These are phyloP conservation scores for Coelastrella sp. DNA, from an alignment of 139 green algal genomes.

Conservation along the genomic window DNA sequence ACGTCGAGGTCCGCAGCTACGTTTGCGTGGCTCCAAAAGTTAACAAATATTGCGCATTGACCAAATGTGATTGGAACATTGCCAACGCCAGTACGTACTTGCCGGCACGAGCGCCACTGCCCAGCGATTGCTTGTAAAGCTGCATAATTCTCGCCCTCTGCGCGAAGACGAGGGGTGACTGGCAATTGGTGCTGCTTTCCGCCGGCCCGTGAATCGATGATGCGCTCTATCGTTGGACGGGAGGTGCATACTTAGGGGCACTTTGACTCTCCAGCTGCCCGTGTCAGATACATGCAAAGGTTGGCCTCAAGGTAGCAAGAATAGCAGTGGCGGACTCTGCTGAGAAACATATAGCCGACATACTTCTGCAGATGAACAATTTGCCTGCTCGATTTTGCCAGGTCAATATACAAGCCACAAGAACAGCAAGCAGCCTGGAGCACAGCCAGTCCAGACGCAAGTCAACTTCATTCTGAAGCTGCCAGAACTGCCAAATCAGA, in stretches of 20 bases:
- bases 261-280: not conserved
- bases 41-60: not conserved
- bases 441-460: no score
- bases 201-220: not conserved
- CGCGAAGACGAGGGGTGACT: not conserved
- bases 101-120: not conserved
- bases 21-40: not conserved
- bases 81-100: not conserved
- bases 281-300: no score
- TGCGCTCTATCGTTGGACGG: not conserved
- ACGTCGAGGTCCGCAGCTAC: not conserved
- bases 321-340: no score
- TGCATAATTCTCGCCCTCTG: not conserved
- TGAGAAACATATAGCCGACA: no score
- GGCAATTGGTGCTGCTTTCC: not conserved
- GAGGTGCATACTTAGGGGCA: not conserved
- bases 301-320: no score
- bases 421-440: no score
- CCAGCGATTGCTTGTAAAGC: not conserved
- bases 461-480: no score
- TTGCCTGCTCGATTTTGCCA: not conserved
- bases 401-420: no score
- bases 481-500: no score
- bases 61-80: no score
- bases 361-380: no score